A percentile compares a stretch with the other conserved stretches of the same genome.
phyloP scores from a whole-genome alignment of 441 rosid genomes.

The Rhodomyrtus psidioides region DNA sequence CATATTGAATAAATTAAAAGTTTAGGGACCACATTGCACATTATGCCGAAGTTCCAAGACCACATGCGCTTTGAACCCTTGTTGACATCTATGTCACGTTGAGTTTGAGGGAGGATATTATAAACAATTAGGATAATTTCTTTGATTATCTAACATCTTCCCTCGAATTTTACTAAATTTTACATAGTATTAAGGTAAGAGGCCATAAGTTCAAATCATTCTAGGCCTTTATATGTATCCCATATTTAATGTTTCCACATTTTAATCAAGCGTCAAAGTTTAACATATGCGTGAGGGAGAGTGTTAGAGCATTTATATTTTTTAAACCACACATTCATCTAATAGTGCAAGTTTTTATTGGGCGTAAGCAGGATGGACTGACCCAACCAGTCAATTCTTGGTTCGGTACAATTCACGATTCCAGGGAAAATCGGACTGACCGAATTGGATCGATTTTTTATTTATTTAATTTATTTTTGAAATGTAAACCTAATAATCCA shows the following conservation, averaged over 20 bases:
- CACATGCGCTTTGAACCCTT: neutral
- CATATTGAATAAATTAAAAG: no score
- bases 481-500: no score
- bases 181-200: neutral
- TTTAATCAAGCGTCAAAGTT: neutral
- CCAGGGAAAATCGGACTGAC: no score
- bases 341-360: neutral
- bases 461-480: no score
- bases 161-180: neutral
- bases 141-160: neutral
- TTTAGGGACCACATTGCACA: no score
- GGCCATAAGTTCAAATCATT: neutral
- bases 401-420: no score
- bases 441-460: no score
- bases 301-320: neutral
- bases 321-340: neutral
- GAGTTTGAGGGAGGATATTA: neutral
- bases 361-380: no score
- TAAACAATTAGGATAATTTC: neutral
- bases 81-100: neutral
- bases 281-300: neutral
- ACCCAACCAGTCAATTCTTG: accelerated
- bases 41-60: no score
- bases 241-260: neutral
- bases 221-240: neutral